Conservation (phyloP, 1,139 yeast species). For the Nakaseomyces nivariensis region DNA sequence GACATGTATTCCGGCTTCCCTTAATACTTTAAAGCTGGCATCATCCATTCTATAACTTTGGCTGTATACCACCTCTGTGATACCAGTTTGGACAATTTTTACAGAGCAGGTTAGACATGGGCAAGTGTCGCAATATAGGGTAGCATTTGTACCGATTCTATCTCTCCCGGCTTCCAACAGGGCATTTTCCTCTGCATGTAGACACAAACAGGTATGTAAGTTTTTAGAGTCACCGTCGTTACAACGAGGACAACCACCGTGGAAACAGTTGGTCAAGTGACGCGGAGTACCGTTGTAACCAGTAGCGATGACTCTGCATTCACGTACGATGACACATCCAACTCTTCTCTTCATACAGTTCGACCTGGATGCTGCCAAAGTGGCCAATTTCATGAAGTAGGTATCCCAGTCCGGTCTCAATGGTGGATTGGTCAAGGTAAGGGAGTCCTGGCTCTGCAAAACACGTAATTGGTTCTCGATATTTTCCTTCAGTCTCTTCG, state of each 20-base stretch:
- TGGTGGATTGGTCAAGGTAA: conserved; percentile 34
- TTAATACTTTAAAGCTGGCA: conserved; percentile 57
- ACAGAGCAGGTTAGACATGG: conserved; percentile 95
- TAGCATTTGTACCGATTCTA: conserved; percentile 54
- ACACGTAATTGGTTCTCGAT: conserved; percentile 11
- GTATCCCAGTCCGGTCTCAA: conserved; percentile 94
- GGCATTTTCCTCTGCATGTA: conserved; percentile 97
- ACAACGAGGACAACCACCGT: conserved; percentile 91
- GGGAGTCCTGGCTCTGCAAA: conserved; percentile 9
- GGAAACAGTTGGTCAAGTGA: conserved; percentile 76
- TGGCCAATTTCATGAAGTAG: conserved; percentile 87
- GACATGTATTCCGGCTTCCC: conserved; percentile 60
- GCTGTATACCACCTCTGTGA: conserved; percentile 86
- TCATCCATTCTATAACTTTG: conserved; percentile 89
- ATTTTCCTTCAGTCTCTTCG: conserved; percentile 8
- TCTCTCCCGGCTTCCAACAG: conserved; percentile 88
- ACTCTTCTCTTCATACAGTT: conserved; percentile 97
- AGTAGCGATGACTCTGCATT: conserved; percentile 80
- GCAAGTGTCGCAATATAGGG: conserved; percentile 87
- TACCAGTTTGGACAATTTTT: conserved; percentile 88
- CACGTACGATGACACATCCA: conserved; percentile 88
- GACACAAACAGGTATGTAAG: conserved; percentile 75
- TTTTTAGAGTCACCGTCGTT: conserved; percentile 60
- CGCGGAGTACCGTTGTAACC: conserved; percentile 98
- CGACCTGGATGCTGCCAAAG: conserved; percentile 81